Evolutionary conservation across 345 rosid species (phyloP), one percentile per base, ranked within the genome.

Genomic region (Euphorbia tirucalli): DNA sequence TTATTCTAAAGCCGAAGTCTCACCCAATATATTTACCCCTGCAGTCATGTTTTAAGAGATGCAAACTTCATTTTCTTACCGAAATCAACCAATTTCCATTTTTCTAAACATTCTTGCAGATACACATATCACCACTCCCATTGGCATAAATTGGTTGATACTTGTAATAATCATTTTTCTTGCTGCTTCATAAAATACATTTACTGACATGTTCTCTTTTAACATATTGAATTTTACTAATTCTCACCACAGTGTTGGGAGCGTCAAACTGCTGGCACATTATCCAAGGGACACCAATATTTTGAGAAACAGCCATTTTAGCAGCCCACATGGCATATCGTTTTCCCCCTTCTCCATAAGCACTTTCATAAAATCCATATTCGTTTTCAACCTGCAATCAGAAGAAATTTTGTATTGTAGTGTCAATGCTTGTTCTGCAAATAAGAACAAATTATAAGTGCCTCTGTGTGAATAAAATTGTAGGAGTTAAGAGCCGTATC

Each of bases 251-350:
- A 64, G 85, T 73, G 0, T 77, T 79, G 69, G 97, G 98, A 77
- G 97, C 92, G 69, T 94, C 93, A 64, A 63, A 79, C 73, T 92
- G 96, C 73, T 87, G 85, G 74, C 98, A 94, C 97, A 94, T 94
- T 70, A 92, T 86, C 98, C 98, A 94, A 67, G 98, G 98, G 39
- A 94, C 89, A 19, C 97, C 97, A 41, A 76, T 87, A 73, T 90
- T 85, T 79, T 90, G 89, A 77, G 94, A 81, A 79, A 94, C 91
- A 62, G 98, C 98, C 98, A 92, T 94, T 58, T 70, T 62, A 72
- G 97, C 97, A 61, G 97, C 84, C 98, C 98, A 94, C 64, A 70
- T 69, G 65, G 90, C 87, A 80, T 94, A 94, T 65, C 82, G 69
- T 74, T 86, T 89, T 65, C 90, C 96, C 66, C 90, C 96, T 69